Percentiles rank a stretch among this genome's conserved stretches.
These are phyloP conservation scores for Amanita exitialis DNA, from an alignment of 768 basidiomycete species.

Conservation along the genomic window DNA sequence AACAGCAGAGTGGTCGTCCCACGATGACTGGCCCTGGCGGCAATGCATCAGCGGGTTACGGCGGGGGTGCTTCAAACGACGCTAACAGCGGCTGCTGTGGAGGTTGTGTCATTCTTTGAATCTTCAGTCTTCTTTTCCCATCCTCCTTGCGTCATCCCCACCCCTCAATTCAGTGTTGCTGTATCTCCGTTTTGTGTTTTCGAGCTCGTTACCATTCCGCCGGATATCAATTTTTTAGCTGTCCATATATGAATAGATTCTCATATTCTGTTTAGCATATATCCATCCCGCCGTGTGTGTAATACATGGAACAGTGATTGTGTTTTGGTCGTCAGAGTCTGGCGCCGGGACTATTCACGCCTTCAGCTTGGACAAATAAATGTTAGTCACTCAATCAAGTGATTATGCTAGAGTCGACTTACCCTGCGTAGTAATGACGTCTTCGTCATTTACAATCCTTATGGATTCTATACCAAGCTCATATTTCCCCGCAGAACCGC, in stretches of 20 bases:
- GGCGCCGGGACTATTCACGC: neutral
- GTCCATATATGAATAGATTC: slow-evolving; percentile 2
- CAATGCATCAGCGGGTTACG: slow-evolving; percentile 39
- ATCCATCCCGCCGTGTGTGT: neutral
- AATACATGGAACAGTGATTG: neutral
- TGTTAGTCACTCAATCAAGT: neutral
- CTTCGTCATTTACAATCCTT: slow-evolving; percentile 71
- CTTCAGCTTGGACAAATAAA: neutral
- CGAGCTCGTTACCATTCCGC: neutral
- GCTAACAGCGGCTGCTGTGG: slow-evolving; percentile 53
- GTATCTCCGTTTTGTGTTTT: slow-evolving; percentile 15
- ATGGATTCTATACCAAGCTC: slow-evolving; percentile 81
- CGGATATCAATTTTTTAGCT: neutral
- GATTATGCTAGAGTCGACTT: neutral
- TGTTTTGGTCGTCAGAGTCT: neutral
- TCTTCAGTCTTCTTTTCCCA: slow-evolving; percentile 1
- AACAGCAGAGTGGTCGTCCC: slow-evolving; percentile 72
- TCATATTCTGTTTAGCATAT: neutral
- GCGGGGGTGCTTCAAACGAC: slow-evolving; percentile 39
- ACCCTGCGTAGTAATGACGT: slow-evolving; percentile 24
- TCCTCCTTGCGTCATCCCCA: slow-evolving; percentile 6
- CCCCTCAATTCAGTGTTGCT: slow-evolving; percentile 13
- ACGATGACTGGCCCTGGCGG: slow-evolving; percentile 35
- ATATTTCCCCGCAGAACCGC: slow-evolving; percentile 62
- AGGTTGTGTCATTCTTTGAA: slow-evolving; percentile 52